Base-by-base conservation (phyloP, 768 basidiomycete species). In the Sporobolomyces pararoseus region DNA sequence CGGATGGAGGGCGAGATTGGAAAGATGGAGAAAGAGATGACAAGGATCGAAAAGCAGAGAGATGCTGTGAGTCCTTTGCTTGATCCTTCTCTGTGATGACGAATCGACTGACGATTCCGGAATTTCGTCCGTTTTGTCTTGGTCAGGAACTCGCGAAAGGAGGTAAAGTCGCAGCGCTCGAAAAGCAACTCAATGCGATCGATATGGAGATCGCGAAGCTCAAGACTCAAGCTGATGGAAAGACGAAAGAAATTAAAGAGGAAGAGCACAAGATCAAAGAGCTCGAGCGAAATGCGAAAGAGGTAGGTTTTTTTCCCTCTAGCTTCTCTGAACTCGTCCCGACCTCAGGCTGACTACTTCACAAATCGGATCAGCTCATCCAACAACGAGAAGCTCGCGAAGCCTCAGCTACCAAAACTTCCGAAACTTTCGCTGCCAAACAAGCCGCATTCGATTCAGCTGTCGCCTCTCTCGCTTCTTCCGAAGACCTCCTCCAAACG, bases 401-500 rank as follows among this genome's bases (percentile, higher is more conserved):
- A 29, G 71, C 75, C 0, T 84, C 89, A 62, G 85, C 90, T 12
- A 82, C 84, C 21, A 79, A 82, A 27, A 80, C 89, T 32, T 82
- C 83, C 7, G 79, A 81, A 3, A 80, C 84, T 0, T 89, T 88
- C 79, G 82, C 83, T 62, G 81, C 81, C 13, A 81, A 90, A 66
- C 91, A 91, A 76, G 84, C 87, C 9, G 84, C 85, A 58, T 87
- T 94, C 77, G 84, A 84, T 51, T 78, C 82, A 0, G 83, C 86
- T 3, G 83, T 86, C 65, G 81, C 83, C 7, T 84, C 86, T 34
- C 84, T 95, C 13, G 78, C 84, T 19, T 88, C 86, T 25, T 84
- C 88, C 21, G 94, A 98, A 79, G 91, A 93, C 75, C 88, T 98
- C n/a, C 84, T 98, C 0, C 95, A 98, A 79, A 91, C 91, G 0